Percentiles rank a stretch among this genome's conserved stretches.
Evolutionary conservation across 1,284 basidiomycete genomes (phyloP).

Genomic region (Mycena citricolor): DNA sequence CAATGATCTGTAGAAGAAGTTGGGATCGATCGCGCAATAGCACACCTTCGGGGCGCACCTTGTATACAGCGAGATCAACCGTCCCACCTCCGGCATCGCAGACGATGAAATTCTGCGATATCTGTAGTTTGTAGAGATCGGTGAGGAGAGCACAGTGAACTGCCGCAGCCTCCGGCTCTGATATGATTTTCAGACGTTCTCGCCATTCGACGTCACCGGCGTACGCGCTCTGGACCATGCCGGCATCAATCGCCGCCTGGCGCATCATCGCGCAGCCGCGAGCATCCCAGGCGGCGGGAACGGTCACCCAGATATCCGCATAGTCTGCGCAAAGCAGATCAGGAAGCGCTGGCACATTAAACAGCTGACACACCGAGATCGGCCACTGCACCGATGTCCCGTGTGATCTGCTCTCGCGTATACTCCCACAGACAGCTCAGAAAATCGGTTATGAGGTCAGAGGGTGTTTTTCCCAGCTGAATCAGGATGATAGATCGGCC

Average conservation of each 20-base stretch:
- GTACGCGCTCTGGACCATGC: slow-evolving; percentile 64
- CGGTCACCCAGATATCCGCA: slow-evolving; percentile 78
- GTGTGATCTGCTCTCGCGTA: slow-evolving; percentile 79
- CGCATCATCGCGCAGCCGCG: slow-evolving; percentile 80
- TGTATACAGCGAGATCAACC: slow-evolving; percentile 72
- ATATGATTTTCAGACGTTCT: slow-evolving; percentile 78
- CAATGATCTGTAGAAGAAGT: slow-evolving; percentile 51
- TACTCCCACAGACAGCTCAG: slow-evolving; percentile 80
- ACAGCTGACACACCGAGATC: slow-evolving; percentile 61
- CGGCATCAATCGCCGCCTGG: slow-evolving; percentile 74
- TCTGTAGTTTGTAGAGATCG: slow-evolving; percentile 69
- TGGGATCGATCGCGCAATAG: slow-evolving; percentile 2
- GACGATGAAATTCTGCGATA: slow-evolving; percentile 76
- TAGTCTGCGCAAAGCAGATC: slow-evolving; percentile 47
- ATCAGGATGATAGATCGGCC: slow-evolving; percentile 3
- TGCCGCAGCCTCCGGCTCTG: slow-evolving; percentile 83
- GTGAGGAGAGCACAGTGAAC: slow-evolving; percentile 80
- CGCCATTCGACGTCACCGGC: slow-evolving; percentile 76
- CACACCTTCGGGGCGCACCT: slow-evolving; percentile 32
- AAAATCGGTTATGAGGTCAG: slow-evolving; percentile 79
- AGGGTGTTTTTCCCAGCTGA: slow-evolving; percentile 60
- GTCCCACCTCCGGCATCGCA: slow-evolving; percentile 76
- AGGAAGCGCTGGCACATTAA: slow-evolving; percentile 1
- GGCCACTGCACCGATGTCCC: slow-evolving; percentile 77
- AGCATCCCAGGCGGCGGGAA: slow-evolving; percentile 85